Conservation (phyloP, 2,329 filamentous ascomycete species). For the Fusarium bactridioides region DNA sequence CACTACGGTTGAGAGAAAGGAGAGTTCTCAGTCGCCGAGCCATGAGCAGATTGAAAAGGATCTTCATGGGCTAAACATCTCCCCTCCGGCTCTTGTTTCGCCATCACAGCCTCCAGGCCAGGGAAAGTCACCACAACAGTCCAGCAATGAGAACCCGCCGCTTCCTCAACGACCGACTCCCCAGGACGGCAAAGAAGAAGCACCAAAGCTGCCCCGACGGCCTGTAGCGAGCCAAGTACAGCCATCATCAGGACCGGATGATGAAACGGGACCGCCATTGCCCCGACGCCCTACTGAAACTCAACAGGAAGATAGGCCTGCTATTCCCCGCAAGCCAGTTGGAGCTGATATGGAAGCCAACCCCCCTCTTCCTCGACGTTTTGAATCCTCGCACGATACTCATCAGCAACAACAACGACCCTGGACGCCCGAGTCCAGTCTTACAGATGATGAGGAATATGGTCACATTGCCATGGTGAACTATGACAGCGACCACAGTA, state of each 20-base stretch:
- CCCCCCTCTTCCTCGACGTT: constrained; percentile 30
- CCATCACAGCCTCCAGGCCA: constrained; percentile 24
- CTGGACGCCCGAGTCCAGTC: constrained; percentile 39
- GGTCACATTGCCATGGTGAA: constrained; percentile 50
- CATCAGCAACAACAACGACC: constrained; percentile 28
- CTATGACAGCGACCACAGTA: constrained; percentile 42
- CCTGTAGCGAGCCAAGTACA: constrained; percentile 5
- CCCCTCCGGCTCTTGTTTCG: constrained; percentile 37
- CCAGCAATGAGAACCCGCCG: constrained; percentile 14
- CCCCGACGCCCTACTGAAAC: constrained; percentile 20
- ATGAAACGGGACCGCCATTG: constrained; percentile 6
- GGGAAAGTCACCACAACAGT: not conserved
- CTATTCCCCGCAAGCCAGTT: constrained; percentile 24
- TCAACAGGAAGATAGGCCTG: constrained; percentile 9
- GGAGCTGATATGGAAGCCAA: constrained; percentile 4
- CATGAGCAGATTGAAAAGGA: constrained; percentile 36
- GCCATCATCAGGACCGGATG: not conserved
- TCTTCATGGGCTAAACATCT: constrained; percentile 42
- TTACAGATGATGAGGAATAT: constrained; percentile 48
- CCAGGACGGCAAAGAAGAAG: not conserved
- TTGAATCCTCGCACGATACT: constrained; percentile 5
- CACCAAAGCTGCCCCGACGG: constrained; percentile 18
- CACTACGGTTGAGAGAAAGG: constrained; percentile 4
- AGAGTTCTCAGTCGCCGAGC: constrained; percentile 15
- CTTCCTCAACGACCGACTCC: constrained; percentile 21